A percentile compares a stretch with the other conserved stretches of the same genome.
Evolutionary conservation across 192 early-diverging fungal genomes (phyloP).

Genomic region (Linnemannia exigua): DNA sequence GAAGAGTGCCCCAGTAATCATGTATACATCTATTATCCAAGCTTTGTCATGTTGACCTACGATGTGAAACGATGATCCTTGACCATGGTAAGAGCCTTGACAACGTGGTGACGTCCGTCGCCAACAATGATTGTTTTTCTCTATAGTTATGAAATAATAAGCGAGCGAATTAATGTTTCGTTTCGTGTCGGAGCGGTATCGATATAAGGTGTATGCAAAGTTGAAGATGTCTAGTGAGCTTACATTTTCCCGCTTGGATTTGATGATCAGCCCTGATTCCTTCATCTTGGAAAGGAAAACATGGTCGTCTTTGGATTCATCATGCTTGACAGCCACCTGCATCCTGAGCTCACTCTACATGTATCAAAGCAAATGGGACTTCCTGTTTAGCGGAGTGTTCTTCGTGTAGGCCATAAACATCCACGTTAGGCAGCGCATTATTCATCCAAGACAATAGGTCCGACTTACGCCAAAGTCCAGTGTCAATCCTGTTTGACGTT

Average conservation of each 20-base stretch:
- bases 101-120: slow-evolving; percentile 60
- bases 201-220: too few species aligned
- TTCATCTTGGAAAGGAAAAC: slow-evolving; percentile 71
- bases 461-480: slow-evolving; percentile 52
- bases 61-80: slow-evolving; percentile 55
- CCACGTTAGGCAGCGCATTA: too few species aligned
- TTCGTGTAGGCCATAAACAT: background rate
- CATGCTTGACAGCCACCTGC: slow-evolving; percentile 66
- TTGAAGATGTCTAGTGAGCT: background rate
- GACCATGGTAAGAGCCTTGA: slow-evolving; percentile 60
- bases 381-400: background rate
- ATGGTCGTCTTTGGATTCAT: slow-evolving; percentile 69
- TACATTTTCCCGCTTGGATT: slow-evolving; percentile 68
- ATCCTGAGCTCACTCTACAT: slow-evolving; percentile 65
- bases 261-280: slow-evolving; percentile 67
- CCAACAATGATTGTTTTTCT: slow-evolving; percentile 60
- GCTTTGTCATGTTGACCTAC: slow-evolving; percentile 39
- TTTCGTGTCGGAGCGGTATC: too few species aligned
- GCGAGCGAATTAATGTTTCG: background rate
- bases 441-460: background rate
- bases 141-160: slow-evolving; percentile 16
- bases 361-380: too few species aligned
- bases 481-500: slow-evolving; percentile 36
- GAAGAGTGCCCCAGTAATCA: background rate
- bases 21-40: slow-evolving; percentile 22